Evolutionary conservation across 306 rosid genomes (phyloP).

Genomic region (Prunus davidiana): DNA sequence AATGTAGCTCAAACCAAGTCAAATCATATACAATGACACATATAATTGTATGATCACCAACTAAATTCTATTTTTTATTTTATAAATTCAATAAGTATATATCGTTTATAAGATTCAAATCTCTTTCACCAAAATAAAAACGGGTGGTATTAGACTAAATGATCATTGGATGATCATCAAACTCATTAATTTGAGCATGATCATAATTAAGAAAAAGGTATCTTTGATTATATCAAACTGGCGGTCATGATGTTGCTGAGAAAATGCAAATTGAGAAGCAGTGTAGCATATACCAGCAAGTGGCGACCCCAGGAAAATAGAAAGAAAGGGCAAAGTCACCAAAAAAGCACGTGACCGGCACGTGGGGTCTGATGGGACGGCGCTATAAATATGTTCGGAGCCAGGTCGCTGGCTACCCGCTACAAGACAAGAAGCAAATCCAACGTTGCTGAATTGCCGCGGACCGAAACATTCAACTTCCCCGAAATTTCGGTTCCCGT

Average conservation of each 20-base stretch:
- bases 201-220: neutral
- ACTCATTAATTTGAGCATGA: too few species aligned
- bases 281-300: neutral
- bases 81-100: too few species aligned
- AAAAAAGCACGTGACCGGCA: slow-evolving; percentile 26
- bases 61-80: too few species aligned
- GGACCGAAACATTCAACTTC: slow-evolving; percentile 6
- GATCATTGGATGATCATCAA: too few species aligned
- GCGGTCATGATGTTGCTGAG: neutral
- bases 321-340: neutral
- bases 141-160: too few species aligned
- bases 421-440: slow-evolving; percentile 10
- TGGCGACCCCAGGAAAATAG: neutral
- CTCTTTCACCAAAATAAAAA: too few species aligned
- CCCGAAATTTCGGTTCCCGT: slow-evolving; percentile 3
- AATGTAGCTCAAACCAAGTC: too few species aligned
- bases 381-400: slow-evolving; percentile 22
- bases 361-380: slow-evolving; percentile 28
- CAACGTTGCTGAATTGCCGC: slow-evolving; percentile 14
- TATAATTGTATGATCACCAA: too few species aligned
- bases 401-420: slow-evolving; percentile 2
- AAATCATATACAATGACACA: too few species aligned
- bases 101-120: too few species aligned
- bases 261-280: neutral
- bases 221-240: neutral